Percentiles rank a stretch among this genome's conserved stretches.
Conservation (phyloP, 495 filamentous ascomycete genomes). For the Penicillium coprophilum region DNA sequence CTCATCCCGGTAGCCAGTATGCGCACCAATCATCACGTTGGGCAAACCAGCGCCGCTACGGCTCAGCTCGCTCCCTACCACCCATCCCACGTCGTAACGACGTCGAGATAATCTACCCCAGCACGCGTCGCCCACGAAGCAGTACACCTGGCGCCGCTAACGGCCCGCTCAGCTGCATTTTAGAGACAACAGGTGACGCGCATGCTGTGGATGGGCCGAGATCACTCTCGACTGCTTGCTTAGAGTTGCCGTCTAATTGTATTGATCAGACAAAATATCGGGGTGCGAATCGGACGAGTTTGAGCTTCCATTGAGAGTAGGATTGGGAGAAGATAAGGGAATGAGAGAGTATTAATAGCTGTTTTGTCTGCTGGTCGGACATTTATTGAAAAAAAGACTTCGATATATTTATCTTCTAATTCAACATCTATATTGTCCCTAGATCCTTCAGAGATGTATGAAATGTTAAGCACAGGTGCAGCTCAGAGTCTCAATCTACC, state of each 20-base stretch:
- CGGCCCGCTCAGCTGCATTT: conserved; percentile 36
- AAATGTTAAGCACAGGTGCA: too few species aligned
- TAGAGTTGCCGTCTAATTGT: conserved; percentile 17
- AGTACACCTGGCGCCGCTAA: conserved; percentile 32
- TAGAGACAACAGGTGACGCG: conserved; percentile 26
- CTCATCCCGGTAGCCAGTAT: conserved; percentile 9
- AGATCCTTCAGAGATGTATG: too few species aligned
- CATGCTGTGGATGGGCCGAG: conserved; percentile 30
- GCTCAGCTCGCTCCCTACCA: conserved; percentile 22
- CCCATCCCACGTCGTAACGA: conserved; percentile 33
- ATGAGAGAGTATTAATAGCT: neutral
- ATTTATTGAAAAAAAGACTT: too few species aligned
- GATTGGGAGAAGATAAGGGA: neutral
- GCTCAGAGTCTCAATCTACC: too few species aligned
- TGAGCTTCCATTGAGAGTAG: conserved; percentile 25
- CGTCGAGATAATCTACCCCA: conserved; percentile 38
- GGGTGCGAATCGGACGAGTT: conserved; percentile 37
- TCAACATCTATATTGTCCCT: too few species aligned
- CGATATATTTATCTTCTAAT: too few species aligned
- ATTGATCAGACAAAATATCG: conserved; percentile 37
- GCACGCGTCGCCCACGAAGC: conserved; percentile 40
- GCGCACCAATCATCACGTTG: conserved; percentile 21
- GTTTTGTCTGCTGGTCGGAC: conserved; percentile 7
- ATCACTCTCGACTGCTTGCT: neutral
- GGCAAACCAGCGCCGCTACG: conserved; percentile 23